Evolutionary conservation across 2,329 filamentous ascomycete species (phyloP).

Genomic region (Chrysoporthe cubensis): DNA sequence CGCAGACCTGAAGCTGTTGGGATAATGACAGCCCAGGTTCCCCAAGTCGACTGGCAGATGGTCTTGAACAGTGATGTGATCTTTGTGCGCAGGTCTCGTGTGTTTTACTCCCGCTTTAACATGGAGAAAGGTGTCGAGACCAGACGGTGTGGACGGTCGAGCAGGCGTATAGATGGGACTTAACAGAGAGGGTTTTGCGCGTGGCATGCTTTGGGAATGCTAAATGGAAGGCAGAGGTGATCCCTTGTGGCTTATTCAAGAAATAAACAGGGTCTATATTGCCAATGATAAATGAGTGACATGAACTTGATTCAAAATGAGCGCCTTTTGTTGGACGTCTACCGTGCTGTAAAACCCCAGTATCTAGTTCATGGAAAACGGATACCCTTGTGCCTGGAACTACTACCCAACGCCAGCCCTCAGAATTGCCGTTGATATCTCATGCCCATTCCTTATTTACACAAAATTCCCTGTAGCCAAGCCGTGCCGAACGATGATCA

Average conservation of each 20-base stretch:
- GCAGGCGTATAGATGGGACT: no score
- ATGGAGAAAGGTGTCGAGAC: no score
- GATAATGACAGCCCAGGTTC: neutral
- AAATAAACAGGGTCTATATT: neutral
- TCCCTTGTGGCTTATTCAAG: no score
- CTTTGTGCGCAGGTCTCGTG: no score
- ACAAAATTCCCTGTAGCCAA: neutral
- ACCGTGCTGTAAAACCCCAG: neutral
- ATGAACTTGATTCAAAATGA: neutral
- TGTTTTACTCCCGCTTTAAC: no score
- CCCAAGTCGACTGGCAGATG: neutral
- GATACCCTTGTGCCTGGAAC: neutral
- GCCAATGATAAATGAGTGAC: neutral
- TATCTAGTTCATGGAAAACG: neutral
- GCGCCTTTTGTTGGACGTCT: neutral
- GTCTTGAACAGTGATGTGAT: neutral
- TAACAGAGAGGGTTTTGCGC: no score
- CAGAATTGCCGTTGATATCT: constrained; percentile 3
- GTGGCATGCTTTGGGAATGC: no score
- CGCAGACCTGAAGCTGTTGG: neutral
- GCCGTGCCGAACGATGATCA: neutral
- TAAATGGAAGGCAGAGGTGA: no score
- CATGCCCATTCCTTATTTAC: constrained; percentile 4
- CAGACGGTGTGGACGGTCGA: no score
- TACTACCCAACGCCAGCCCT: constrained; percentile 3